Evolutionary conservation across 2,329 filamentous ascomycete genomes (phyloP), one percentile per base, ranked within the genome.

Genomic region (Aureobasidium sp.): DNA sequence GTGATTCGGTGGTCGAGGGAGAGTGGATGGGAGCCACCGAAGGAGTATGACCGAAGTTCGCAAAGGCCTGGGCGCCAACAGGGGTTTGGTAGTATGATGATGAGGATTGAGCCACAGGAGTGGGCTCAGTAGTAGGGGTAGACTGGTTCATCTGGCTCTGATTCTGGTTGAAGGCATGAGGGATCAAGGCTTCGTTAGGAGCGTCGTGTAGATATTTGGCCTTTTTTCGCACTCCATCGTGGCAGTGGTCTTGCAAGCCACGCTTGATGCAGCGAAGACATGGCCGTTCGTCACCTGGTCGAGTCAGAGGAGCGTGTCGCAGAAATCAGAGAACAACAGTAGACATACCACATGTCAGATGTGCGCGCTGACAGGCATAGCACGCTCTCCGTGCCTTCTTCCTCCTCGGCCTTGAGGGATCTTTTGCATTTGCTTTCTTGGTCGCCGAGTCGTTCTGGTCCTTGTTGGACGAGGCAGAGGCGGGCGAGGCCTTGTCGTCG

Each of bases 121-220:
- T 59, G 24, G 39, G 35, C 27, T 57, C 60, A 2, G 44, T 42
- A 11, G 49, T 22, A 9, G 60, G 33, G 11, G 60, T 48, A 27
- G 37, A 24, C 22, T 54, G 59, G 22, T 29, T 15, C 6, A 47
- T 19, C 24, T 35, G 27, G 14, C 15, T 33, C 27, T 57, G 53
- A 15, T 17, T 57, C 8, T 44, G 53, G 31, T 42, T 44, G 31
- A 24, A 53, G n/a, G 42, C 12, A 45, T 94, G 91, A n/a, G 92
- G 90, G 71, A 93, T 84, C 65, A 97, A 80, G 49, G 91, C 91
- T 73, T 95, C 91, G 58, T 91, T 85, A 39, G 93, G 92, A 29
- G 93, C 91, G 81, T 97, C 94, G 71, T 97, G 92, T 62, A 99
- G 88, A 74, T 99, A 99, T 75, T 99, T 99, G 58, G 94, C 94